A percentile compares a stretch with the other conserved stretches of the same genome.
Evolutionary conservation across 164 flowering plant species (phyloP).

Genomic region (Macadamia integrifolia): DNA sequence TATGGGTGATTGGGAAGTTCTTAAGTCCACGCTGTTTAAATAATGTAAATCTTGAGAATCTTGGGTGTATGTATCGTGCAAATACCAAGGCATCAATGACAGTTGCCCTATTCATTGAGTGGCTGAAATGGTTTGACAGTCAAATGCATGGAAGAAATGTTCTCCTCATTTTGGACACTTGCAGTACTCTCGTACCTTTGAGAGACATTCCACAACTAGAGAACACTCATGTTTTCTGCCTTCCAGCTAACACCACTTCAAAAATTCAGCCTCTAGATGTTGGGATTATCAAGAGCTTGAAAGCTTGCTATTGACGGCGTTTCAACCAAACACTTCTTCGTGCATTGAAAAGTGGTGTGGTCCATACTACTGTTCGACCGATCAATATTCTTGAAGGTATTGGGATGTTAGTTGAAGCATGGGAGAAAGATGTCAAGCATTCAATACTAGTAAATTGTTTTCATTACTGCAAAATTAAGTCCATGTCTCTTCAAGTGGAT

Average conservation of each 20-base stretch:
- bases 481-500: background rate
- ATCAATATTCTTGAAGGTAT: background rate
- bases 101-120: background rate
- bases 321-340: background rate
- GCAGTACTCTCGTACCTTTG: background rate
- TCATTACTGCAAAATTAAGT: background rate
- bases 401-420: background rate
- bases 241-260: background rate
- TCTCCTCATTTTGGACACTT: background rate
- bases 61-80: slow-evolving; percentile 8
- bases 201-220: background rate
- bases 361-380: background rate
- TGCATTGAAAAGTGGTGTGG: background rate
- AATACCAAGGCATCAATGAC: slow-evolving; percentile 7
- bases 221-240: background rate
- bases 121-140: slow-evolving; percentile 1
- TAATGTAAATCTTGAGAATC: slow-evolving; percentile 9
- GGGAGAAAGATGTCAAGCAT: background rate
- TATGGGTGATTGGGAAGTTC: slow-evolving; percentile 10
- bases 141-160: background rate
- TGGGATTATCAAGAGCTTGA: background rate
- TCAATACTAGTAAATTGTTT: background rate
- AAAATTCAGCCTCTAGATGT: background rate
- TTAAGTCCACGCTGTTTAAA: slow-evolving; percentile 6
- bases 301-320: background rate